These are phyloP conservation scores for Xylaria sp. DNA, from an alignment of 2,329 filamentous ascomycete species.

Conservation along the genomic window DNA sequence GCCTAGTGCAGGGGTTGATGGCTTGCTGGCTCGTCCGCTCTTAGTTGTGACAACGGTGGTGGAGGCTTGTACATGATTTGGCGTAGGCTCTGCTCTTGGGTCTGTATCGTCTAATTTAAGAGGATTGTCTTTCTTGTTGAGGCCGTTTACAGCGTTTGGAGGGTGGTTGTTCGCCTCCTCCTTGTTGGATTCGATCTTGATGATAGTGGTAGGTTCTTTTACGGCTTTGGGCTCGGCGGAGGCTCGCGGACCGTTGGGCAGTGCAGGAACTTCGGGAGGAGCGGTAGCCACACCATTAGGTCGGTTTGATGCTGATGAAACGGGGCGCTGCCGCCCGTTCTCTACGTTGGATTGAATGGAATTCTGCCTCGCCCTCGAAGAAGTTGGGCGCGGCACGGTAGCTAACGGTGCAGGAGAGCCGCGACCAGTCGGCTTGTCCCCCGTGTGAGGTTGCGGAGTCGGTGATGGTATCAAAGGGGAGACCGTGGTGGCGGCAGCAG, in stretches of 20 bases:
- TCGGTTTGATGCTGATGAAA: constrained; percentile 70
- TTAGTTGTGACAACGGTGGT: constrained; percentile 64
- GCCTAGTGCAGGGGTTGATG: constrained; percentile 69
- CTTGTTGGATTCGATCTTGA: constrained; percentile 53
- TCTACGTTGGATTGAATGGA: constrained; percentile 71
- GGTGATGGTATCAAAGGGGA: constrained; percentile 80
- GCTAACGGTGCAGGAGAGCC: constrained; percentile 68
- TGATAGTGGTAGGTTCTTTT: constrained; percentile 57
- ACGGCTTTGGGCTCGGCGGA: constrained; percentile 60
- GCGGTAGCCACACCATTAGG: constrained; percentile 61
- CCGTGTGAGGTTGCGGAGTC: constrained; percentile 75
- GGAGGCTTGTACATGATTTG: constrained; percentile 49
- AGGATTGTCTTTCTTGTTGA: constrained; percentile 56
- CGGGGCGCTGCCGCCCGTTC: constrained; percentile 62
- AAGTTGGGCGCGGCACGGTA: constrained; percentile 67
- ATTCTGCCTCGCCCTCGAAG: constrained; percentile 79
- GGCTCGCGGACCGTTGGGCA: constrained; percentile 47
- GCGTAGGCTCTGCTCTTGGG: constrained; percentile 53
- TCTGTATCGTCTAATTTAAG: constrained; percentile 60
- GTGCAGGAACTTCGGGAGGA: constrained; percentile 50
- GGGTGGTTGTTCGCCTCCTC: constrained; percentile 46
- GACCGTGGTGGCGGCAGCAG: constrained; percentile 57
- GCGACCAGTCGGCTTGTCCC: constrained; percentile 65
- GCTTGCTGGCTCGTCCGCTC: constrained; percentile 73
- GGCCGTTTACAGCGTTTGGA: constrained; percentile 43